Conservation (phyloP, 2,329 filamentous ascomycete species). For the Pseudohalonectria lignicola region DNA sequence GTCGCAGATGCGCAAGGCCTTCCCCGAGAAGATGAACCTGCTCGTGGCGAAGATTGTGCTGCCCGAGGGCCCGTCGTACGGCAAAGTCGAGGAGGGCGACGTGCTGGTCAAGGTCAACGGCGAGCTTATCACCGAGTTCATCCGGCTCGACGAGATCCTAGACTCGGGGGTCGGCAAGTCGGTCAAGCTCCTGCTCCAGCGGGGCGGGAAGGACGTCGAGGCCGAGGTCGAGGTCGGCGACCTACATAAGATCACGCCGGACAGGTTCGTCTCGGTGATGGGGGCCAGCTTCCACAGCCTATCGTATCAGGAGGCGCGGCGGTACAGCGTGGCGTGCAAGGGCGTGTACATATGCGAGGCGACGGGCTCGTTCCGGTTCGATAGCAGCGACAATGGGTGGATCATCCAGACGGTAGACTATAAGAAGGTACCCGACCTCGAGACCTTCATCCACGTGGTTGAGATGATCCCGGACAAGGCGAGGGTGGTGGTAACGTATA, state of each 20-base stretch:
- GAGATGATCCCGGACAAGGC: slow-evolving; percentile 72
- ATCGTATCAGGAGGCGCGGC: slow-evolving; percentile 93
- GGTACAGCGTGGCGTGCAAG: slow-evolving; percentile 85
- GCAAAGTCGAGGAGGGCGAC: slow-evolving; percentile 87
- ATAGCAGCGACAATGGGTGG: slow-evolving; percentile 85
- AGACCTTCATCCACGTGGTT: slow-evolving; percentile 86
- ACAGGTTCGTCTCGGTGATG: slow-evolving; percentile 88
- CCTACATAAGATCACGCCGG: slow-evolving; percentile 87
- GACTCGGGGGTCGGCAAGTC: slow-evolving; percentile 74
- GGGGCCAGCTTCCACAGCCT: slow-evolving; percentile 92
- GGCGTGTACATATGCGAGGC: slow-evolving; percentile 95
- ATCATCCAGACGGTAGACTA: slow-evolving; percentile 88
- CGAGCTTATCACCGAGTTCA: slow-evolving; percentile 86
- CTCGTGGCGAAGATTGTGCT: slow-evolving; percentile 92
- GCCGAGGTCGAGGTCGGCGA: slow-evolving; percentile 80
- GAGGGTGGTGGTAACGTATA: slow-evolving; percentile 88
- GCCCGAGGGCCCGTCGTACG: slow-evolving; percentile 77
- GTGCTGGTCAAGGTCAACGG: slow-evolving; percentile 89
- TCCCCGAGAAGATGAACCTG: slow-evolving; percentile 93
- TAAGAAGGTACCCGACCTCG: slow-evolving; percentile 76
- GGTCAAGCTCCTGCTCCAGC: slow-evolving; percentile 75
- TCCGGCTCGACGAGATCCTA: slow-evolving; percentile 80
- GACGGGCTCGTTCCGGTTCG: slow-evolving; percentile 88
- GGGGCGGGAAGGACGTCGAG: slow-evolving; percentile 78
- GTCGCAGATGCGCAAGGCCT: slow-evolving; percentile 67